Conservation (phyloP, 2,329 filamentous ascomycete genomes). For the Aspergillus spinulosporus region DNA sequence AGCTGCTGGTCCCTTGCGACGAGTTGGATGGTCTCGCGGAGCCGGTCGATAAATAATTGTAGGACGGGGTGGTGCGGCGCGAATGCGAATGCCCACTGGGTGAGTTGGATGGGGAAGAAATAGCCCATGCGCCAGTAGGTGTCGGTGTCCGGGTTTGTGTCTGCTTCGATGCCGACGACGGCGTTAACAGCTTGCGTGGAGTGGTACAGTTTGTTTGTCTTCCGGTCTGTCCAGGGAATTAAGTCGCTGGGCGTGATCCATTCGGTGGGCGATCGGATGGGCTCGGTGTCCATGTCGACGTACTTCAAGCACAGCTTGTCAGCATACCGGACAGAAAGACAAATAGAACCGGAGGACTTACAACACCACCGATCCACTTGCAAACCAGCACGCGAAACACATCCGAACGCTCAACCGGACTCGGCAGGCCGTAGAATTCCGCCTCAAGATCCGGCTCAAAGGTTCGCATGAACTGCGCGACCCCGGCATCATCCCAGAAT, state of each 20-base stretch:
- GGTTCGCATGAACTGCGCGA: slow-evolving; percentile 27
- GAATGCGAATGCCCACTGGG: slow-evolving; percentile 35
- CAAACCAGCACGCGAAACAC: slow-evolving; percentile 36
- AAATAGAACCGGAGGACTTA: background rate
- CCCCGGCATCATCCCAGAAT: slow-evolving; percentile 37
- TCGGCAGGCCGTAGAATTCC: slow-evolving; percentile 25
- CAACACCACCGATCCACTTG: slow-evolving; percentile 29
- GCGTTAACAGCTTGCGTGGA: slow-evolving; percentile 23
- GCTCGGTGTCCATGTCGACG: slow-evolving; percentile 35
- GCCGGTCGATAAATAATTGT: slow-evolving; percentile 28
- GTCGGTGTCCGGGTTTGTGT: slow-evolving; percentile 28
- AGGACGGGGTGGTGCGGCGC: slow-evolving; percentile 31
- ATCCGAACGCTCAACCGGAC: slow-evolving; percentile 33
- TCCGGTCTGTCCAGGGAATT: slow-evolving; percentile 29
- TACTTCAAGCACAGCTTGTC: slow-evolving; percentile 20
- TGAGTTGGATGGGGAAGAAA: slow-evolving; percentile 34
- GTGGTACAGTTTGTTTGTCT: slow-evolving; percentile 24
- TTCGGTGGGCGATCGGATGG: slow-evolving; percentile 26
- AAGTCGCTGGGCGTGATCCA: slow-evolving; percentile 32
- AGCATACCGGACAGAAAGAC: no score
- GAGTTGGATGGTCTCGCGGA: slow-evolving; percentile 16
- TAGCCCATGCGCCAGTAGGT: slow-evolving; percentile 39
- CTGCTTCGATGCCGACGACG: slow-evolving; percentile 36
- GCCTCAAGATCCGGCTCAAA: slow-evolving; percentile 28
- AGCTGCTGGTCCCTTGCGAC: background rate